Percentiles rank a stretch among this genome's conserved stretches.
These are phyloP conservation scores for Paraphaeosphaeria minitans DNA, from an alignment of 2,329 filamentous ascomycete species.

Conservation along the genomic window DNA sequence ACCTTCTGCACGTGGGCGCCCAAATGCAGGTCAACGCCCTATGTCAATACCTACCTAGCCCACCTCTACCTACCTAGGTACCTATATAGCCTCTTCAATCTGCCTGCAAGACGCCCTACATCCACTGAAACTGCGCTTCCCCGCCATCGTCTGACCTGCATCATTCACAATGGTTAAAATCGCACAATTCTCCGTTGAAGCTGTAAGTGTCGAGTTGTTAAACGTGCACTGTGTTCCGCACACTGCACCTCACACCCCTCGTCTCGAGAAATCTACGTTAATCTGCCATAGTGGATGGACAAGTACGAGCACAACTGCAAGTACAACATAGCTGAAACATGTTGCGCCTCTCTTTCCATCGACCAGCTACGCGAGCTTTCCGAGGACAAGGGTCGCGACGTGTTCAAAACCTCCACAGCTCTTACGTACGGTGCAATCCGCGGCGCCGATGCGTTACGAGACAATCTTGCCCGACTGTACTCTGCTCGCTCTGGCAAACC, in stretches of 20 bases:
- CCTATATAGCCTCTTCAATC: neutral
- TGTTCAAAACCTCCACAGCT: constrained; percentile 59
- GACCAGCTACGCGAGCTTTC: constrained; percentile 67
- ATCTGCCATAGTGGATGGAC: constrained; percentile 60
- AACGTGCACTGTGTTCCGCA: neutral
- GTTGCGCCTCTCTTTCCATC: constrained; percentile 74
- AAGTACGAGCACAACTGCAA: constrained; percentile 58
- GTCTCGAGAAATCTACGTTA: constrained; percentile 2
- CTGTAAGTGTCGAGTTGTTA: constrained; percentile 51
- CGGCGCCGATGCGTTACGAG: constrained; percentile 67
- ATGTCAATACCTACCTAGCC: constrained; percentile 21
- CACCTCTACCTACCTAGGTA: constrained; percentile 5
- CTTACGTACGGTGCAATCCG: constrained; percentile 77
- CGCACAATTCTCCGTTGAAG: constrained; percentile 71
- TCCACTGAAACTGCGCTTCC: neutral
- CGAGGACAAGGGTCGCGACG: constrained; percentile 58
- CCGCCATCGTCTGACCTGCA: too few relatives aligned
- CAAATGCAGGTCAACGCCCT: constrained; percentile 20
- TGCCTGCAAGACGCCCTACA: neutral
- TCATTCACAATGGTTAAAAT: constrained; percentile 60
- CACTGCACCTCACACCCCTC: neutral
- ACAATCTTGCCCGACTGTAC: constrained; percentile 69
- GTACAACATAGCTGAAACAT: constrained; percentile 80
- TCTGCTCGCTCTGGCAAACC: constrained; percentile 58
- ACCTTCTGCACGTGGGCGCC: constrained; percentile 1